phyloP scores from a whole-genome alignment of 305 asterid species.

The Fraxinus albicans region DNA sequence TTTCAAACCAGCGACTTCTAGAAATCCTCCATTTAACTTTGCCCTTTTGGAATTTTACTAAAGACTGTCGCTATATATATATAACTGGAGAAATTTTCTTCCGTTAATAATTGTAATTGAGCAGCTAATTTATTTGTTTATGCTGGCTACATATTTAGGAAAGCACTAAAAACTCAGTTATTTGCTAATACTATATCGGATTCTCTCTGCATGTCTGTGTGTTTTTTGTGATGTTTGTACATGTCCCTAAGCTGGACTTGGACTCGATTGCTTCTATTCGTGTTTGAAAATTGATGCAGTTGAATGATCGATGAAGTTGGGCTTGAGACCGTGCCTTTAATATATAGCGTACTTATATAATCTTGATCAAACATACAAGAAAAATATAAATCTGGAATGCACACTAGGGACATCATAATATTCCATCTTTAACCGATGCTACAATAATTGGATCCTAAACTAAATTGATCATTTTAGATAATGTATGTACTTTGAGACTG shows the following conservation, averaged over 20 bases:
- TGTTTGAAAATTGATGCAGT: not conserved
- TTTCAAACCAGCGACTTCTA: not conserved
- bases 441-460: not conserved
- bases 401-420: not conserved
- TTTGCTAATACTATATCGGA: not conserved
- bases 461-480: not conserved
- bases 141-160: no score
- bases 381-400: not conserved
- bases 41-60: not conserved
- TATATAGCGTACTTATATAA: not conserved
- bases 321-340: not conserved
- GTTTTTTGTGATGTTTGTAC: not conserved
- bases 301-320: not conserved
- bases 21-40: not conserved
- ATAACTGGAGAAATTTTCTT: no score
- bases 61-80: not conserved
- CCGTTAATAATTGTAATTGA: no score
- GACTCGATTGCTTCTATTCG: not conserved
- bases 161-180: constrained; percentile 1
- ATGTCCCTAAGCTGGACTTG: not conserved
- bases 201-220: not conserved
- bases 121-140: no score
- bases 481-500: not conserved
- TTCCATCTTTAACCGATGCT: not conserved
- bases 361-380: not conserved